Conservation (phyloP, 768 basidiomycete genomes). For the Kwoniella bestiolae region DNA sequence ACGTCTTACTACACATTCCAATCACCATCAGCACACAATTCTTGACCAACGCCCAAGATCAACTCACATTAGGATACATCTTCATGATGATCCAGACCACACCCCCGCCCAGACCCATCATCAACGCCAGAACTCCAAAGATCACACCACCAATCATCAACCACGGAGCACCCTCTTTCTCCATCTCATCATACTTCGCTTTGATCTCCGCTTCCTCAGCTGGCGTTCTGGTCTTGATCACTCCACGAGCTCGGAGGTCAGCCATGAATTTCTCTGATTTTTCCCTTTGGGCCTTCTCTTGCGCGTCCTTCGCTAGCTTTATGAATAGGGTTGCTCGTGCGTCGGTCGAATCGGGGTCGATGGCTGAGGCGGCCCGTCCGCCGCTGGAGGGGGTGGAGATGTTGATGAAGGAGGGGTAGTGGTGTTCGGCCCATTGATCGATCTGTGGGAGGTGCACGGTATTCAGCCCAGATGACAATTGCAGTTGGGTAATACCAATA, state of each 20-base stretch:
- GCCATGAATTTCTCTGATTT: conserved; percentile 58
- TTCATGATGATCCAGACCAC: conserved; percentile 40
- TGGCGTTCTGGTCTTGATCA: conserved; percentile 49
- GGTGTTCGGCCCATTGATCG: conserved; percentile 89
- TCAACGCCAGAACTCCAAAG: conserved; percentile 37
- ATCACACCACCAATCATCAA: conserved; percentile 35
- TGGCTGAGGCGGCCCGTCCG: conserved; percentile 50
- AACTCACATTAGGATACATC: conserved; percentile 17
- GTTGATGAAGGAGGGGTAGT: conserved; percentile 87
- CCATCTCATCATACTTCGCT: conserved; percentile 24
- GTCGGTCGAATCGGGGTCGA: conserved; percentile 52
- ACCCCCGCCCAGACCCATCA: conserved; percentile 30
- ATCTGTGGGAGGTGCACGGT: conserved; percentile 63
- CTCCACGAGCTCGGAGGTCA: conserved; percentile 59
- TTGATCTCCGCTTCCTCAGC: conserved; percentile 28
- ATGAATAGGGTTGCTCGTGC: conserved; percentile 56
- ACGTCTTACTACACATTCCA: not conserved
- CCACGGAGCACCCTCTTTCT: conserved; percentile 21
- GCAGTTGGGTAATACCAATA: too few species aligned
- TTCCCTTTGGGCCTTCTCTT: conserved; percentile 32
- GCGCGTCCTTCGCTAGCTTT: conserved; percentile 43
- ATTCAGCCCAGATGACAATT: too few species aligned
- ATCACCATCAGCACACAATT: not conserved
- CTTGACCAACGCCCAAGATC: not conserved
- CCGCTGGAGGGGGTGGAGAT: conserved; percentile 34